Conservation (phyloP, 2,329 filamentous ascomycete genomes). For the Colletotrichum echinochloae region DNA sequence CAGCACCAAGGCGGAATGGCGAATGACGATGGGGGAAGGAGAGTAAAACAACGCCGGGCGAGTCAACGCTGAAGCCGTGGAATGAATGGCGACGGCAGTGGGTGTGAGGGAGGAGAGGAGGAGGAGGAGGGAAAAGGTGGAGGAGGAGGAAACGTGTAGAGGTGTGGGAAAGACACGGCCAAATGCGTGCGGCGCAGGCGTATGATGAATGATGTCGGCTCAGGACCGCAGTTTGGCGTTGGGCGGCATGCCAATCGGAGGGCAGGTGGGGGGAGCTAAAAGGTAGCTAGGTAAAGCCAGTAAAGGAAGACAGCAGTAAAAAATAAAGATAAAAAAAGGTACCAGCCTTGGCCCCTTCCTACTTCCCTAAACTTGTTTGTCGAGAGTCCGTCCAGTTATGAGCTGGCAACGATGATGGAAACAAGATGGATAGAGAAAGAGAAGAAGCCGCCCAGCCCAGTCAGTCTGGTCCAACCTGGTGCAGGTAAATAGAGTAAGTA, state of each 20-base stretch:
- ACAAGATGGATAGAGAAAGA: neutral
- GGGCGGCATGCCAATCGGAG: conserved; percentile 25
- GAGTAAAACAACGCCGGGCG: conserved; percentile 14
- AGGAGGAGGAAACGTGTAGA: conserved; percentile 1
- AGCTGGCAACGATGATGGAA: neutral
- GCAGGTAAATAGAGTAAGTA: too few species aligned
- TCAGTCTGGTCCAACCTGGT: too few species aligned
- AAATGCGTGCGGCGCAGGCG: conserved; percentile 15
- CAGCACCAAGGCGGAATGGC: conserved; percentile 10
- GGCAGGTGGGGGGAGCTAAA: conserved; percentile 3
- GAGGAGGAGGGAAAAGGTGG: conserved; percentile 12
- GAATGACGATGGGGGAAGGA: conserved; percentile 23
- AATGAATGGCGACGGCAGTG: conserved; percentile 36
- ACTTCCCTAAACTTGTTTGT: conserved; percentile 1
- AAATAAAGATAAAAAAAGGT: neutral
- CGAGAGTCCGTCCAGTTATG: neutral
- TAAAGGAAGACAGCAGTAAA: too few species aligned
- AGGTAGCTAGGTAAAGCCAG: neutral
- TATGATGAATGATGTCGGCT: conserved; percentile 35
- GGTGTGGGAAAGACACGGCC: conserved; percentile 16
- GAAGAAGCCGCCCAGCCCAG: too few species aligned
- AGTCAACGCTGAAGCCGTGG: conserved; percentile 32
- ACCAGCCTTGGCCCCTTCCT: conserved; percentile 1
- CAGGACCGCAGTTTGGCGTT: conserved; percentile 23
- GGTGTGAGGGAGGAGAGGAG: conserved; percentile 6